Conservation (phyloP, 2,329 filamentous ascomycete species). For the Aspergillus brunneoviolaceus region DNA sequence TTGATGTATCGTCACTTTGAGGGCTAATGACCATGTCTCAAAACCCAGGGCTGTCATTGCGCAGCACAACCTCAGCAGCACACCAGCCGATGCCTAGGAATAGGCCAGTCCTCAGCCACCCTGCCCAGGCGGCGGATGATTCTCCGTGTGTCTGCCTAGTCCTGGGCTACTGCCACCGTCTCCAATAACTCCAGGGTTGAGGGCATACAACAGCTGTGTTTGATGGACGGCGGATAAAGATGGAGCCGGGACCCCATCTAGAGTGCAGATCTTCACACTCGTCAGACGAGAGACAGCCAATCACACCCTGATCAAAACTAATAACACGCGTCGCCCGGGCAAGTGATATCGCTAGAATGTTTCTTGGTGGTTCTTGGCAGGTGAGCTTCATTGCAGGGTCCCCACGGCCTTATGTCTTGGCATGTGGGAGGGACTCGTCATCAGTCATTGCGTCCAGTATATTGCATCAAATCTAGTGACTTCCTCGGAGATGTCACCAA, state of each 20-base stretch:
- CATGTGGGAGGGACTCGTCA: slow-evolving; percentile 3
- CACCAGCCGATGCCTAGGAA: neutral
- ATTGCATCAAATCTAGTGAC: neutral
- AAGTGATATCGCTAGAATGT: neutral
- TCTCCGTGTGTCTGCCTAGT: neutral
- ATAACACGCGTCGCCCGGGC: slow-evolving; percentile 2
- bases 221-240: neutral
- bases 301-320: neutral
- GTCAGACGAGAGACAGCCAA: neutral
- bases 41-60: neutral
- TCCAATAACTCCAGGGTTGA: neutral
- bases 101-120: neutral
- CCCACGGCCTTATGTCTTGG: slow-evolving; percentile 2
- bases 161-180: neutral
- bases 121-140: neutral
- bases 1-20: neutral
- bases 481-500: neutral
- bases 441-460: neutral
- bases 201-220: neutral
- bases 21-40: neutral
- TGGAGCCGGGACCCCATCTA: neutral
- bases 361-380: slow-evolving; percentile 1
- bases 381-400: slow-evolving; percentile 5
- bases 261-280: neutral
- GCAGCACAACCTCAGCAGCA: neutral